A percentile compares a stretch with the other conserved stretches of the same genome.
phyloP scores from a whole-genome alignment of 192 early-diverging fungal species.

The Entomortierella parvispora region DNA sequence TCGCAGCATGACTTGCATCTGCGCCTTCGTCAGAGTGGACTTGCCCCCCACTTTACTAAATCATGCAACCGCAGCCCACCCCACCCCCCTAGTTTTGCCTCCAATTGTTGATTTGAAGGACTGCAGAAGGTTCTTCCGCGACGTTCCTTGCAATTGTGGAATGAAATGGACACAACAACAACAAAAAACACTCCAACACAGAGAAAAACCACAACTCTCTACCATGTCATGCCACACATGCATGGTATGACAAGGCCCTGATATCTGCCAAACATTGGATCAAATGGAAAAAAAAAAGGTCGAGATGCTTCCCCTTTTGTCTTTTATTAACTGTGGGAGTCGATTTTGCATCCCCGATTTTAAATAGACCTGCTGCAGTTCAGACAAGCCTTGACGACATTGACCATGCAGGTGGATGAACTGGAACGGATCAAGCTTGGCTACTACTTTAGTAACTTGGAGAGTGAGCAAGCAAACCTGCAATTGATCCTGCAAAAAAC shows the following conservation, averaged over 20 bases:
- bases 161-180: not conserved
- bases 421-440: conserved; percentile 56
- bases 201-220: not conserved
- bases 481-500: conserved; percentile 58
- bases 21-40: too few species aligned
- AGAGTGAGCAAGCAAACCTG: conserved; percentile 56
- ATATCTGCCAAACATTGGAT: not conserved
- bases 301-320: too few species aligned
- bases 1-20: too few species aligned
- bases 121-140: not conserved
- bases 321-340: too few species aligned
- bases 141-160: too few species aligned
- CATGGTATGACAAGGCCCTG: not conserved
- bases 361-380: conserved; percentile 53
- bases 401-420: conserved; percentile 61
- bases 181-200: not conserved
- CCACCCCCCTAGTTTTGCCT: too few species aligned
- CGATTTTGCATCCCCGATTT: not conserved
- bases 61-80: too few species aligned
- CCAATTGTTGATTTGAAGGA: too few species aligned
- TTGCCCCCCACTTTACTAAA: too few species aligned
- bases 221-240: not conserved
- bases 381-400: conserved; percentile 51
- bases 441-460: conserved; percentile 56
- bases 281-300: too few species aligned